Conservation (phyloP, 352 stramenopile species). For the Blastocystis sp. region DNA sequence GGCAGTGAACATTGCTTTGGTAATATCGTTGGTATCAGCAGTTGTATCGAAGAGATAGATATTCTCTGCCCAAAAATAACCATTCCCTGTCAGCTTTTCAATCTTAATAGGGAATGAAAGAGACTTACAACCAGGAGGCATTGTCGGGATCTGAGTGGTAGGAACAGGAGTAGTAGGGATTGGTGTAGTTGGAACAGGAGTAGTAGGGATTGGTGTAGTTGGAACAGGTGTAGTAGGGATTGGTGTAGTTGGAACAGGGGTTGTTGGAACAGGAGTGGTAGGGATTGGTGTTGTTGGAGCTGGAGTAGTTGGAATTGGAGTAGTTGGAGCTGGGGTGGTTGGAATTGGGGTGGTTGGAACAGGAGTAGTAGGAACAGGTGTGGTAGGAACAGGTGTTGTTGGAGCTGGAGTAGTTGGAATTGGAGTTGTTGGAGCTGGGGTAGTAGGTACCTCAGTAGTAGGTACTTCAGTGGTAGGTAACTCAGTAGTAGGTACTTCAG, state of each 20-base stretch:
- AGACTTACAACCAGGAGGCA: too few relatives aligned
- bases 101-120: too few relatives aligned
- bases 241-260: background rate
- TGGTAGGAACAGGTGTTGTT: background rate
- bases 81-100: too few relatives aligned
- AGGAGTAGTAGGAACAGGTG: background rate
- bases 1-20: too few relatives aligned
- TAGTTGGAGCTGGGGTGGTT: background rate
- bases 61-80: too few relatives aligned
- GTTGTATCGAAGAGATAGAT: too few relatives aligned
- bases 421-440: background rate
- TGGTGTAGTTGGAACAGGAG: too few relatives aligned
- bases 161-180: too few relatives aligned
- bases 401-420: background rate
- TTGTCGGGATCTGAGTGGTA: too few relatives aligned
- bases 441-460: background rate
- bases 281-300: background rate
- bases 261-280: background rate
- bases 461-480: background rate
- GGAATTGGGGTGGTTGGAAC: background rate
- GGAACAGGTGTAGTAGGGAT: background rate
- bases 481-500: background rate
- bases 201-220: too few relatives aligned
- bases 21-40: too few relatives aligned
- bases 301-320: background rate